phyloP scores from a whole-genome alignment of 2,329 filamentous ascomycete species.

The Paraconiothyrium brasiliense region DNA sequence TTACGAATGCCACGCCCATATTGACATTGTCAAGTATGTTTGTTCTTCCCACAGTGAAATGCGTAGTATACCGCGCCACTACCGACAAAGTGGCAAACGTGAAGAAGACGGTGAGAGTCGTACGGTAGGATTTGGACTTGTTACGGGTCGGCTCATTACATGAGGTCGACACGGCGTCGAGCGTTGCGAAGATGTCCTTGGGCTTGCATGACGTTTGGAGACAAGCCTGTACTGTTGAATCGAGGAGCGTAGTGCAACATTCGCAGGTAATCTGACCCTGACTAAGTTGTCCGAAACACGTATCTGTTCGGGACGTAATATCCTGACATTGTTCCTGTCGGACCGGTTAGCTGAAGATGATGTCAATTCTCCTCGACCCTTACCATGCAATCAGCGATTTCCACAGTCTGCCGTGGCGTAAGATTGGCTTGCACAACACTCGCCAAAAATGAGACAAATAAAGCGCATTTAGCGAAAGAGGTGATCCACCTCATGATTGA shows the following conservation, averaged over 20 bases:
- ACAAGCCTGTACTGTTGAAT: background rate
- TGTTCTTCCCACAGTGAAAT: background rate
- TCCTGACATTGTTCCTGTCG: background rate
- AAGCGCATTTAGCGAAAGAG: background rate
- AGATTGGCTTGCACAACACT: background rate
- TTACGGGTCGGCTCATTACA: slow-evolving; percentile 2
- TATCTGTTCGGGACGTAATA: background rate
- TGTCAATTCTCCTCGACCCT: background rate
- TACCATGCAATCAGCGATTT: slow-evolving; percentile 1
- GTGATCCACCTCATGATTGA: background rate
- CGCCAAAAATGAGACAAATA: background rate
- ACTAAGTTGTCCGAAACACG: background rate
- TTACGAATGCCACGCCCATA: slow-evolving; percentile 1
- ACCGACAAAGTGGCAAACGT: background rate
- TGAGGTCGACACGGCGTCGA: background rate
- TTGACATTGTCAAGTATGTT: background rate
- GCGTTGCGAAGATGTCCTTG: background rate
- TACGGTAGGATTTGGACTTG: background rate
- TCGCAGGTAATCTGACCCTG: background rate
- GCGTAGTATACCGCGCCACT: background rate
- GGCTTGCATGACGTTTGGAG: background rate
- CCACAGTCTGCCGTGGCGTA: background rate
- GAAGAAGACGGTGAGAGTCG: background rate
- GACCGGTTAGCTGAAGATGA: background rate
- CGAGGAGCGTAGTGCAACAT: background rate